Conservation (phyloP, 345 rosid genomes). For the Eucalyptus paniculata region DNA sequence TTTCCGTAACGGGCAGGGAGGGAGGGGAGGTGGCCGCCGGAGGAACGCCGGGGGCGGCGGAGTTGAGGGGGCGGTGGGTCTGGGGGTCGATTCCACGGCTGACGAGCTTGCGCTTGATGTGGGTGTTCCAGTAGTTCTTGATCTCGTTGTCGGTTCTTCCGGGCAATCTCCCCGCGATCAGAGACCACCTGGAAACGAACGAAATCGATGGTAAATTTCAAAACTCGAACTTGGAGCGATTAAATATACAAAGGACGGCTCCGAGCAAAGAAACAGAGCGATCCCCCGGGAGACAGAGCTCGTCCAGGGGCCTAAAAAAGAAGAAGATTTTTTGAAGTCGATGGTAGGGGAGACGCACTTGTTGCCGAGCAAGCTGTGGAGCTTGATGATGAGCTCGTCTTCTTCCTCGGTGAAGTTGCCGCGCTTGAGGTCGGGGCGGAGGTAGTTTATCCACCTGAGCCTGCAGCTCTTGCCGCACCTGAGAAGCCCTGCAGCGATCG, state of each 20-base stretch:
- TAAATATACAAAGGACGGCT: background rate
- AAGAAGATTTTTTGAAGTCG: background rate
- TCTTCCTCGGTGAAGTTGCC: slow-evolving; percentile 40
- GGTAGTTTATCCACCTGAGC: slow-evolving; percentile 37
- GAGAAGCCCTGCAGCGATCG: slow-evolving; percentile 33
- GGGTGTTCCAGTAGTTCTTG: slow-evolving; percentile 48
- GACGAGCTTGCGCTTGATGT: slow-evolving; percentile 33
- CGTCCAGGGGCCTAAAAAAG: no score
- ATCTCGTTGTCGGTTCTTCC: slow-evolving; percentile 46
- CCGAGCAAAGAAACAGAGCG: background rate
- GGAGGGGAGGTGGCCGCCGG: background rate
- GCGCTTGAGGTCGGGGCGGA: slow-evolving; percentile 40
- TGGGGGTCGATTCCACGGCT: slow-evolving; percentile 35
- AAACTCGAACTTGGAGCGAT: background rate
- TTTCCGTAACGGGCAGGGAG: background rate
- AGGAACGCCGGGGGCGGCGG: slow-evolving; percentile 5
- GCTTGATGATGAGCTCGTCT: slow-evolving; percentile 39
- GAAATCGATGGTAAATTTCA: background rate
- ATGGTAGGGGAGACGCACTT: slow-evolving; percentile 1
- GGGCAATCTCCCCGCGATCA: slow-evolving; percentile 38
- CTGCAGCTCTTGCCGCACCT: slow-evolving; percentile 43
- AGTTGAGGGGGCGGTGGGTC: slow-evolving; percentile 36
- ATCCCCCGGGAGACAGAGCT: background rate
- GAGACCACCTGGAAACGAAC: slow-evolving; percentile 22
- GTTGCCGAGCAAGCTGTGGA: slow-evolving; percentile 37